These are phyloP conservation scores for Ganoderma lucidum DNA, from an alignment of 1,284 basidiomycete genomes.

Conservation along the genomic window DNA sequence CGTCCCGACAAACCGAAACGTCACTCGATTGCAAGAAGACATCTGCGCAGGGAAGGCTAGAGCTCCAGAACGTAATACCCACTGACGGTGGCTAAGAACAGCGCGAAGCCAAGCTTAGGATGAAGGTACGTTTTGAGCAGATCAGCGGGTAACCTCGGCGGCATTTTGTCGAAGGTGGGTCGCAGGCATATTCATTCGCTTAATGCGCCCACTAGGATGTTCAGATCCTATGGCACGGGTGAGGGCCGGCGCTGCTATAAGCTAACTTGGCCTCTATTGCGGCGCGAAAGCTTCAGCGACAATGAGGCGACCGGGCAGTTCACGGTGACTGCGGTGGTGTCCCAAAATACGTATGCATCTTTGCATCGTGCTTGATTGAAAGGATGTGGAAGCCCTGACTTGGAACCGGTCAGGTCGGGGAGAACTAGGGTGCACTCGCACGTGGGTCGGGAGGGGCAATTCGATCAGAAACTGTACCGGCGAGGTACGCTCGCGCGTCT, in stretches of 20 bases:
- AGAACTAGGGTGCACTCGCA: neutral
- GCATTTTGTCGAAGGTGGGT: neutral
- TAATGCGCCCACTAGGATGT: neutral
- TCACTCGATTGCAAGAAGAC: neutral
- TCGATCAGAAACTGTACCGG: neutral
- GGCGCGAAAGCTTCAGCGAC: neutral
- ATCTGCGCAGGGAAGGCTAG: neutral
- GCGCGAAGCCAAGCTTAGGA: neutral
- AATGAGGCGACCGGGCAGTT: neutral
- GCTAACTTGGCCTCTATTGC: neutral
- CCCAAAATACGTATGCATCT: neutral
- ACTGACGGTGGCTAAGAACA: neutral
- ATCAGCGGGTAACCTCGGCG: neutral
- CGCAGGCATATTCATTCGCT: neutral
- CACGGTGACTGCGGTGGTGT: neutral
- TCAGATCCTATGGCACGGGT: neutral
- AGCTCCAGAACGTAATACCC: neutral
- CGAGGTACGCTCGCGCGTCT: neutral
- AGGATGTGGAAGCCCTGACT: neutral
- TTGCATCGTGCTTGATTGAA: neutral
- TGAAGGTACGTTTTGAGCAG: neutral
- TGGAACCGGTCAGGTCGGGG: neutral
- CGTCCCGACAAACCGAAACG: constrained; percentile 3
- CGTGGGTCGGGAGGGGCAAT: neutral
- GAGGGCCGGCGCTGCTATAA: neutral